Conservation (phyloP, 208 protist genomes). For the Leishmania tropica region DNA sequence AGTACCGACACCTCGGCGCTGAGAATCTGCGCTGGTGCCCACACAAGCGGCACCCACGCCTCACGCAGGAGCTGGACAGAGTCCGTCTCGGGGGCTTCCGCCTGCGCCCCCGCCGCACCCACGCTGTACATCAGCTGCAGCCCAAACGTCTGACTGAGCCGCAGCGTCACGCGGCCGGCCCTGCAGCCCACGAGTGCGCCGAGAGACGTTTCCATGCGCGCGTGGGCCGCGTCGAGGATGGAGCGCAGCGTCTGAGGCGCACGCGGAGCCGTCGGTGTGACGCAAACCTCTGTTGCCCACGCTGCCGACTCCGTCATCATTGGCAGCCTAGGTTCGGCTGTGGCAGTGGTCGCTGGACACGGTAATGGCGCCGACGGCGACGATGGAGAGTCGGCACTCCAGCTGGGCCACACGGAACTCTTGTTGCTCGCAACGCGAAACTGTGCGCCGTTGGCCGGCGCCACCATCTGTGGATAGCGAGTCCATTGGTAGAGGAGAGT, state of each 20-base stretch:
- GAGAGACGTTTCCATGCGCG: slow-evolving; percentile 6
- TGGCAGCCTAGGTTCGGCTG: neutral
- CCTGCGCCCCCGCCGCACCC: no score
- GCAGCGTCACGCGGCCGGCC: slow-evolving; percentile 20
- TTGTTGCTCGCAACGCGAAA: neutral
- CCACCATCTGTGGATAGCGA: slow-evolving; percentile 5
- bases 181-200: slow-evolving; percentile 1
- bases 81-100: neutral
- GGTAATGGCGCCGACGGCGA: neutral
- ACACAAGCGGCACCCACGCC: slow-evolving; percentile 11
- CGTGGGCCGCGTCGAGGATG: slow-evolving; percentile 10
- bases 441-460: neutral
- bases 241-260: neutral
- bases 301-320: neutral
- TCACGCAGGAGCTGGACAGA: slow-evolving; percentile 32
- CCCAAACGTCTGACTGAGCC: slow-evolving; percentile 34
- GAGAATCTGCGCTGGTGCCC: slow-evolving; percentile 28
- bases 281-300: neutral
- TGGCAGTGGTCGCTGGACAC: neutral
- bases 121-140: slow-evolving; percentile 18
- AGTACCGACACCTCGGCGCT: slow-evolving; percentile 17
- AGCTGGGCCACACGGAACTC: neutral
- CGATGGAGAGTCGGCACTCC: neutral
- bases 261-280: no score
- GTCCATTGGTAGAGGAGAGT: slow-evolving; percentile 6